These are phyloP conservation scores for Suillus alpinus DNA, from an alignment of 768 basidiomycete genomes.

Conservation along the genomic window DNA sequence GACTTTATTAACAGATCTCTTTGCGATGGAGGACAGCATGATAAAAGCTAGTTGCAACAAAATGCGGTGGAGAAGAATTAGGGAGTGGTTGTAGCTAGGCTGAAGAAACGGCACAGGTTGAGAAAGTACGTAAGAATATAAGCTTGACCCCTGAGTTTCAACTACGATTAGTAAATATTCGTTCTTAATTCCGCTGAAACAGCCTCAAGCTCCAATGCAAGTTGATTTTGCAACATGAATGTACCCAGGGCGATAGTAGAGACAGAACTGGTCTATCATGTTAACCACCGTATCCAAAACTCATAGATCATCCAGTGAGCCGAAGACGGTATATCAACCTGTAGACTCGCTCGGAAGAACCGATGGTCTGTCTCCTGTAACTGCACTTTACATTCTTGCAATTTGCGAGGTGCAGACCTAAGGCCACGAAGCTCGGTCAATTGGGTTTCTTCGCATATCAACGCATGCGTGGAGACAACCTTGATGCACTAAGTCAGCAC, in stretches of 20 bases:
- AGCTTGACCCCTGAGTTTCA: constrained; percentile 2
- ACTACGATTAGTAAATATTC: neutral
- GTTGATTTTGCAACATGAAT: neutral
- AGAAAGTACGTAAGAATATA: neutral
- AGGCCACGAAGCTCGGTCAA: neutral
- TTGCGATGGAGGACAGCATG: constrained; percentile 25
- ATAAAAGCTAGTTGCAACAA: neutral
- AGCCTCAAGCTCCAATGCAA: neutral
- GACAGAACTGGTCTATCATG: neutral
- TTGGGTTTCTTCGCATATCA: neutral
- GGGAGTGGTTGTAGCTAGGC: neutral
- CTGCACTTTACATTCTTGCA: constrained; percentile 25
- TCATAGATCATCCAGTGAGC: constrained; percentile 38
- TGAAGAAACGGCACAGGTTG: neutral
- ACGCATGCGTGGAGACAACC: neutral
- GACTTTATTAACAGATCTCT: constrained; percentile 11
- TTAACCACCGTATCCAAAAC: constrained; percentile 34
- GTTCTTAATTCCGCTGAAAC: neutral
- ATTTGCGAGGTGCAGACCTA: neutral
- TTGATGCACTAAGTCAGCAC: neutral
- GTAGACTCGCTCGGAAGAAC: constrained; percentile 29
- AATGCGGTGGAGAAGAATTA: neutral
- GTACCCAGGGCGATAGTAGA: neutral
- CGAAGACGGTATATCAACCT: constrained; percentile 18
- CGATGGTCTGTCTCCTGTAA: constrained; percentile 19